Base-by-base conservation (phyloP, 345 rosid species). In the Ricinus communis region DNA sequence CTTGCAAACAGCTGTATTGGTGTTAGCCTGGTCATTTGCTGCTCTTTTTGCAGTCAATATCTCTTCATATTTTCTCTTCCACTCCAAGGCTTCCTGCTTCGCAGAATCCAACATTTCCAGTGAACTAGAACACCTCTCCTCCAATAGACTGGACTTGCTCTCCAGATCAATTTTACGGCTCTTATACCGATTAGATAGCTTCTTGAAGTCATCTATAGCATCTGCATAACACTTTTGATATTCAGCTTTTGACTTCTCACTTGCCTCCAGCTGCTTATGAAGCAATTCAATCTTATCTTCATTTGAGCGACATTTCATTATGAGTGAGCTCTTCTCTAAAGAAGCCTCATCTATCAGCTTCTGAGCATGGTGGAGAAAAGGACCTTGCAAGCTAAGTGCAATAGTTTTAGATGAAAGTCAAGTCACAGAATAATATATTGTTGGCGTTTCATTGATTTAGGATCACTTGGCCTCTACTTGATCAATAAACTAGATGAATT, bases 221-320 rank as follows among this genome's bases (percentile, higher is more conserved):
- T 76, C 68, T 66, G 80, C 81, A 40, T 74, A 74, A 33, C 53
- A 76, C 70, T 72, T 82, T 65, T 75, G 83, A 74, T 80, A 82
- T 61, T 83, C 82, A 60, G 66, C 50, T 68, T 77, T 80, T 49
- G 56, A 53, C 71, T 82, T 82, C 63, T 83, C 83, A 69, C 85
- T 80, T 25, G 82, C 77, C 75, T 83, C 80, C 69, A 86, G 77
- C 64, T 83, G 87, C 73, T 80, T 83, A 52, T 71, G 71, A 71
- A 82, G 81, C 65, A 80, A 43, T 65, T 78, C 77, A 62, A 78
- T 58, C 64, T 71, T 59, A 70, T 78, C 79, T 72, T 83, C 85
- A 57, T 71, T 19, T 1, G 82, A 79, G 45, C 61, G 68, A 40
- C 74, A 74, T 61, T 83, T 74, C 56, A 73, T 65, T 72, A 72